Conservation (phyloP, 1,139 yeast genomes). For the Debaryomycetaceae sp. region DNA sequence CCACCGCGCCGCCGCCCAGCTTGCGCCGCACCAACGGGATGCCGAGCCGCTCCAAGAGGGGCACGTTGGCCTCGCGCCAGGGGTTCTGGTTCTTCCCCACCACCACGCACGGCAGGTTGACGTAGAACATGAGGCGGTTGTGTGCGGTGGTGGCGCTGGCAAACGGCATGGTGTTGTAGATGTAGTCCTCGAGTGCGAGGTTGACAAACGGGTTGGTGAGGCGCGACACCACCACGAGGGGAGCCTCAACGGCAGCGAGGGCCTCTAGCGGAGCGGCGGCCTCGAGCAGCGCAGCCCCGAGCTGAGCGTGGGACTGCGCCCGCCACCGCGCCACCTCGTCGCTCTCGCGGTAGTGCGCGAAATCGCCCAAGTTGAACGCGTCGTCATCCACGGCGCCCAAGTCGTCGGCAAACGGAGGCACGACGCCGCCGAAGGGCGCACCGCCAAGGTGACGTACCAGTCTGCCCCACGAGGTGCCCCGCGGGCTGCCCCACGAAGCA, state of each 20-base stretch:
- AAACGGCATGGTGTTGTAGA: slow-evolving; percentile 63
- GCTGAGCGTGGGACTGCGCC: background rate
- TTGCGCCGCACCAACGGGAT: slow-evolving; percentile 75
- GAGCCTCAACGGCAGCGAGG: slow-evolving; percentile 17
- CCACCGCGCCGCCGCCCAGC: slow-evolving; percentile 97
- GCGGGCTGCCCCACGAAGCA: background rate
- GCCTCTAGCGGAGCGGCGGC: slow-evolving; percentile 10
- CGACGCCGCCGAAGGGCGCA: slow-evolving; percentile 12
- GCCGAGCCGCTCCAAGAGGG: slow-evolving; percentile 45
- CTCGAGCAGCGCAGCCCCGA: background rate
- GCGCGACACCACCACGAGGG: slow-evolving; percentile 40
- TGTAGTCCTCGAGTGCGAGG: slow-evolving; percentile 76
- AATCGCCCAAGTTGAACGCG: slow-evolving; percentile 36
- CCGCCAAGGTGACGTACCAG: background rate
- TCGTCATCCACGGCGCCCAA: slow-evolving; percentile 30
- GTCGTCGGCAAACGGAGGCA: slow-evolving; percentile 40
- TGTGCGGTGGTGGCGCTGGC: slow-evolving; percentile 21
- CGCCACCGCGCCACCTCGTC: slow-evolving; percentile 4
- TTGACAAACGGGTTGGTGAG: slow-evolving; percentile 66
- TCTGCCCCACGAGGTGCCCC: background rate
- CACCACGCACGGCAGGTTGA: slow-evolving; percentile 81
- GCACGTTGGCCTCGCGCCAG: slow-evolving; percentile 78
- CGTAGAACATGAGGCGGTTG: slow-evolving; percentile 65
- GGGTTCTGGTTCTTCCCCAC: slow-evolving; percentile 97
- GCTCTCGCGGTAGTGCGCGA: slow-evolving; percentile 37